A percentile compares a stretch with the other conserved stretches of the same genome.
These are phyloP conservation scores for Macroventuria anomochaeta DNA, from an alignment of 2,329 filamentous ascomycete species.

Conservation along the genomic window DNA sequence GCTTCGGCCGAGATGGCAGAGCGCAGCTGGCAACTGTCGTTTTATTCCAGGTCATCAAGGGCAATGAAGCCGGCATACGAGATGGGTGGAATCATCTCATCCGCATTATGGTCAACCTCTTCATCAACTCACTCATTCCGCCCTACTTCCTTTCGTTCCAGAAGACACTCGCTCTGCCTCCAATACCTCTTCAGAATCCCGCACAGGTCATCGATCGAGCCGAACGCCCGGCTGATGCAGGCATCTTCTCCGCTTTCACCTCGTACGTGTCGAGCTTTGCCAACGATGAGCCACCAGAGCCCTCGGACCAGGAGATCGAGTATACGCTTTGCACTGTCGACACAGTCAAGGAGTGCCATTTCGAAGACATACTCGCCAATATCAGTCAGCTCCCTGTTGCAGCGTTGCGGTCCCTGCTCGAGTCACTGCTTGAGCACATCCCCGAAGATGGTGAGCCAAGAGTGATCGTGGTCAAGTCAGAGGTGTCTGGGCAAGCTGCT, in stretches of 20 bases:
- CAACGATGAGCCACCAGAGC: constrained; percentile 95
- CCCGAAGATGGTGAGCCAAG: constrained; percentile 82
- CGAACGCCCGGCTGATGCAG: constrained; percentile 76
- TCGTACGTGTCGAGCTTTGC: constrained; percentile 99
- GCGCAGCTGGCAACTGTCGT: constrained; percentile 93
- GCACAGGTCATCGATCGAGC: constrained; percentile 92
- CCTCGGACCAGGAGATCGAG: constrained; percentile 95
- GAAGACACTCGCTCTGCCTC: constrained; percentile 71
- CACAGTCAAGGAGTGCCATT: constrained; percentile 87
- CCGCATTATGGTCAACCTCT: constrained; percentile 92
- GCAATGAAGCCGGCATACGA: constrained; percentile 78
- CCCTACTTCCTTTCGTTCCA: constrained; percentile 74
- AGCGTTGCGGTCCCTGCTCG: constrained; percentile 68
- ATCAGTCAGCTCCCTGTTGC: constrained; percentile 71
- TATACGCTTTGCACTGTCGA: constrained; percentile 94
- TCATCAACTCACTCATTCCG: constrained; percentile 91
- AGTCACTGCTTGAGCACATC: constrained; percentile 79
- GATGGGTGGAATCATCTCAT: constrained; percentile 83
- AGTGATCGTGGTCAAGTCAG: constrained; percentile 90
- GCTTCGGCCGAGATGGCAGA: constrained; percentile 90
- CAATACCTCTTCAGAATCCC: constrained; percentile 88
- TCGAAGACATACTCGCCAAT: constrained; percentile 82
- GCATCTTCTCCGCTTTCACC: constrained; percentile 91
- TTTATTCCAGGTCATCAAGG: constrained; percentile 89
- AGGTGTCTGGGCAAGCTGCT: constrained; percentile 69